Percentiles rank a stretch among this genome's conserved stretches.
Conservation (phyloP, 2,329 filamentous ascomycete genomes). For the Metarhizium rileyi region DNA sequence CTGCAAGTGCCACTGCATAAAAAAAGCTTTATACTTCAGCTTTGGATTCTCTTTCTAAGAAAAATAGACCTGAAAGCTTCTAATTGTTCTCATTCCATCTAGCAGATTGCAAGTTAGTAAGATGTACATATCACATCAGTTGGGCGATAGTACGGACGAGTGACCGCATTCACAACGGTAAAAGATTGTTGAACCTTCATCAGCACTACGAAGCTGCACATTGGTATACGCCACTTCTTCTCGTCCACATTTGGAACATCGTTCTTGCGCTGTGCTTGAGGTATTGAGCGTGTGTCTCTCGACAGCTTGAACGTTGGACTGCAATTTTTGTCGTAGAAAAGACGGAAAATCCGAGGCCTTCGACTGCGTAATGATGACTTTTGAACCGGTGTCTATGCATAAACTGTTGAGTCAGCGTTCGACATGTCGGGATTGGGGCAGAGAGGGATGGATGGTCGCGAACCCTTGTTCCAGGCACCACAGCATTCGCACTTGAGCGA, state of each 20-base stretch:
- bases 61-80: slow-evolving; percentile 5
- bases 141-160: slow-evolving; percentile 48
- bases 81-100: slow-evolving; percentile 54
- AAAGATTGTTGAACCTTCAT: slow-evolving; percentile 90
- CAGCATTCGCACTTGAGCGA: slow-evolving; percentile 78
- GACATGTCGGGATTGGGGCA: not conserved
- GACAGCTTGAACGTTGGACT: slow-evolving; percentile 75
- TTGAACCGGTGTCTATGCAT: slow-evolving; percentile 57
- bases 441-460: not conserved
- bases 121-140: not conserved
- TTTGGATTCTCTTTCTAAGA: slow-evolving; percentile 4
- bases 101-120: slow-evolving; percentile 14
- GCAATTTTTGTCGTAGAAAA: slow-evolving; percentile 69
- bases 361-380: slow-evolving; percentile 71
- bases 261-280: slow-evolving; percentile 56
- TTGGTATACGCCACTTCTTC: slow-evolving; percentile 78
- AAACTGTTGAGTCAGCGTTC: not conserved
- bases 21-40: slow-evolving; percentile 5
- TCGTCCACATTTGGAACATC: slow-evolving; percentile 71
- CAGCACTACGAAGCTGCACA: slow-evolving; percentile 80
- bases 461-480: slow-evolving; percentile 75
- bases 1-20: slow-evolving; percentile 31
- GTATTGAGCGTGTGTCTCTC: slow-evolving; percentile 68
- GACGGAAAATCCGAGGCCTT: slow-evolving; percentile 89
- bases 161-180: slow-evolving; percentile 81